phyloP scores from a whole-genome alignment of 1,284 basidiomycete genomes.

The Ceratobasidium sp. region DNA sequence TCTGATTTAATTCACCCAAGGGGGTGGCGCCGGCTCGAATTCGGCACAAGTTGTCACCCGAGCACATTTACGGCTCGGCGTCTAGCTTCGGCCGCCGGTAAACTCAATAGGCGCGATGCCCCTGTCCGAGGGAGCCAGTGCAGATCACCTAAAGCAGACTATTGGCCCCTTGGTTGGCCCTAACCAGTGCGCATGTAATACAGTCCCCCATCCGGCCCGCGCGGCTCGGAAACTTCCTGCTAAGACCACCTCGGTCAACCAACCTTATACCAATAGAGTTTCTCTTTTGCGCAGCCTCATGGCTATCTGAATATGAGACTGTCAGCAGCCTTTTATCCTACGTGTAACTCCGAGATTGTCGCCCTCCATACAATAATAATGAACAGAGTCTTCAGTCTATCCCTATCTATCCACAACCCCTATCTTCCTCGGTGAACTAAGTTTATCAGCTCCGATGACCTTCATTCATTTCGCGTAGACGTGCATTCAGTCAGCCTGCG shows the following conservation, averaged over 20 bases:
- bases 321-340: background rate
- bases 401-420: too few relatives aligned
- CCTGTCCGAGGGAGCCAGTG: background rate
- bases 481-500: too few relatives aligned
- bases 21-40: conserved; percentile 5
- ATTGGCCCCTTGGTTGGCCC: background rate
- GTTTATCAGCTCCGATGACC: background rate
- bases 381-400: too few relatives aligned
- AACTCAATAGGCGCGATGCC: conserved; percentile 1
- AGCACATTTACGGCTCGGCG: background rate
- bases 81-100: background rate
- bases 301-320: too few relatives aligned
- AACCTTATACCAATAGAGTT: background rate
- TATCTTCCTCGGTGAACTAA: background rate
- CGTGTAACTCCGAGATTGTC: background rate
- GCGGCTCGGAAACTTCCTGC: too few relatives aligned
- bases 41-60: background rate
- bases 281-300: background rate
- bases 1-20: too few relatives aligned
- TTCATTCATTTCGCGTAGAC: background rate
- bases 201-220: too few relatives aligned
- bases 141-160: too few relatives aligned
- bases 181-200: background rate
- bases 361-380: too few relatives aligned
- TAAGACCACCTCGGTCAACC: background rate